phyloP scores from a whole-genome alignment of 768 basidiomycete species.

The Mycena maculata region DNA sequence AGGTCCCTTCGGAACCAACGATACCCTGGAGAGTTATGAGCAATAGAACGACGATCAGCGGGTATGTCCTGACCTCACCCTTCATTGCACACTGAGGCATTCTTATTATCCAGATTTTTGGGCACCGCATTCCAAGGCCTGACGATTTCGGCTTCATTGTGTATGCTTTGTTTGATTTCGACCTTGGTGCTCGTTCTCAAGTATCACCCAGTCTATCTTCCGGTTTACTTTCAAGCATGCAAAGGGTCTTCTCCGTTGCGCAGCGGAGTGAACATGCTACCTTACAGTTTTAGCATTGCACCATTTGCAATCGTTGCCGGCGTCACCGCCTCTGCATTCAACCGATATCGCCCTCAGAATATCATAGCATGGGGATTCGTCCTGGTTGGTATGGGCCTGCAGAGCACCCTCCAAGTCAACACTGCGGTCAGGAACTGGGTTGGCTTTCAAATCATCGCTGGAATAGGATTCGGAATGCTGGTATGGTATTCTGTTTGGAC shows the following conservation, averaged over 20 bases:
- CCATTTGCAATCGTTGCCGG: not conserved
- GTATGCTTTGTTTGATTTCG: no score
- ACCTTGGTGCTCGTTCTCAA: no score
- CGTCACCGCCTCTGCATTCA: not conserved
- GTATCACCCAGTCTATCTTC: conserved; percentile 52
- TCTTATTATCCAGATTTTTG: no score
- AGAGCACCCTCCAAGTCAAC: conserved; percentile 11
- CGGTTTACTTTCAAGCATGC: conserved; percentile 57
- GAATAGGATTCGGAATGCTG: no score
- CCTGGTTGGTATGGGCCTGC: conserved; percentile 5
- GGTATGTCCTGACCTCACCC: no score
- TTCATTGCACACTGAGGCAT: no score
- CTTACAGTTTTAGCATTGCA: not conserved
- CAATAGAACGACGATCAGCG: no score
- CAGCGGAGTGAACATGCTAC: conserved; percentile 40
- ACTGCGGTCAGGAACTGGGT: conserved; percentile 9
- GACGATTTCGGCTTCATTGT: no score
- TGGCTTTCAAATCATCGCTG: conserved; percentile 38
- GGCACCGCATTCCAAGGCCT: no score
- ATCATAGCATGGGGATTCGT: not conserved
- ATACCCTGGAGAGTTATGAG: no score
- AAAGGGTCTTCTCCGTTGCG: conserved; percentile 42
- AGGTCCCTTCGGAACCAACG: no score
- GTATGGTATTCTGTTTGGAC: conserved; percentile 28
- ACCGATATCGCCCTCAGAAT: not conserved